Conservation (phyloP, 305 asterid genomes). For the Coffea humblotiana region DNA sequence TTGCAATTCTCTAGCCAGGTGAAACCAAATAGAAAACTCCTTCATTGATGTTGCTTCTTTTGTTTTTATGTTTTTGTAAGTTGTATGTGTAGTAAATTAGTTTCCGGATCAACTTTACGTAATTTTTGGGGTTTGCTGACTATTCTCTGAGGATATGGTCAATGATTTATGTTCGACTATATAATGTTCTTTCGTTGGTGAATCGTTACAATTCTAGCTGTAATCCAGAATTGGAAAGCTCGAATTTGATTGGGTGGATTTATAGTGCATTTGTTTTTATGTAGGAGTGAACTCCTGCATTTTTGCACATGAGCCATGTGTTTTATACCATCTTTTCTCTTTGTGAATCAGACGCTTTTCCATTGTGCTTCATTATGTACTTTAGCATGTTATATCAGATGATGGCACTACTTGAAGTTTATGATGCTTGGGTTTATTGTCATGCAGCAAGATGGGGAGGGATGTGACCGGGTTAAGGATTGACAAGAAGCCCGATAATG, state of each 20-base stretch:
- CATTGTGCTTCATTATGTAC: neutral
- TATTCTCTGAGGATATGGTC: too few species aligned
- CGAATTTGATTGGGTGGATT: too few species aligned
- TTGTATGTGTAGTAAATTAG: neutral
- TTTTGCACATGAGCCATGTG: neutral
- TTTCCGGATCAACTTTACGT: too few species aligned
- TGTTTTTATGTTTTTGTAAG: neutral
- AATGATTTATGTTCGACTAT: too few species aligned
- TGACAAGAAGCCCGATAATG: constrained; percentile 45
- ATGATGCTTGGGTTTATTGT: constrained; percentile 18
- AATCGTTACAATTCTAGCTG: too few species aligned
- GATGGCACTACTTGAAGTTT: constrained; percentile 7
- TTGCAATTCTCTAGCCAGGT: neutral
- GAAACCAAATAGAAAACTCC: neutral
- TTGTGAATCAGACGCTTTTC: neutral
- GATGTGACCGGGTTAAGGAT: constrained; percentile 49
- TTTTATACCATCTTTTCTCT: neutral
- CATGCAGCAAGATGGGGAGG: constrained; percentile 67
- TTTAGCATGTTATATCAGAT: neutral
- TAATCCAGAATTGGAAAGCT: too few species aligned
- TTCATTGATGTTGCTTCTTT: neutral
- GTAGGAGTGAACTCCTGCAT: too few species aligned
- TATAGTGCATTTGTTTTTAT: too few species aligned
- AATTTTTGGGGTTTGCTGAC: too few species aligned
- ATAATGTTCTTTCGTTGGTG: too few species aligned